Evolutionary conservation across 192 early-diverging fungal species (phyloP), one percentile per base, ranked within the genome.

Genomic region (Podila verticillata): DNA sequence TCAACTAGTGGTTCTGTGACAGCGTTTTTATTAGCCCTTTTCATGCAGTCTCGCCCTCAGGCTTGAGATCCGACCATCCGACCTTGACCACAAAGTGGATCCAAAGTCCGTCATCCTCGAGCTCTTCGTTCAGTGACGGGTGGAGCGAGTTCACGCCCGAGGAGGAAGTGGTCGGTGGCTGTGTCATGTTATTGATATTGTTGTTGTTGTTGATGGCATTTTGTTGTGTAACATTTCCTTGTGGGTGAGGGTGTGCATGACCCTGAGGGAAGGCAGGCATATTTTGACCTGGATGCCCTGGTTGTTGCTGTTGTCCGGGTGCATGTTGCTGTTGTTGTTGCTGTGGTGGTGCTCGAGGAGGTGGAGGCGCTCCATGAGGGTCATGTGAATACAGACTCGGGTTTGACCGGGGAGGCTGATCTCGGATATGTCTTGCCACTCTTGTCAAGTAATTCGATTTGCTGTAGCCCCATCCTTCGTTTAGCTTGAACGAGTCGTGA

Each of bases 11-110:
- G 17, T 15, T 48, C 2, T 54, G 51, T 24, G 20, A 54, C 51
- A 26, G n/a, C 51, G 0, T 54, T 7, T 54, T 54, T 54, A 20
- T 22, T 24, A 24, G 8, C n/a, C 51, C 51, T 51, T 24, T 54
- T 54, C 51, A 54, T 54, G 61, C 69, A 35, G 66, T 79, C 30
- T 73, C 71, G 22, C 6, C 44, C 5, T 58, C 36, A 9, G 28
- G 44, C 44, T 72, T 64, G 10, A 61, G 36, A 59, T 80, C 77
- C 2, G 70, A 68, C 77, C 77, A 80, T 44, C 77, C 77, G 13
- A 80, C 70, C 57, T 80, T 80, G 36, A 80, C 77, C 24, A 80
- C 77, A 80, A 80, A 80, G 32, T 80, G 70, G 61, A 80, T 68
- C 77, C 77, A 80, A 1, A 80, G 70, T 2, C 77, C 77, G 32